These are phyloP conservation scores for Penicillium sp. DNA, from an alignment of 2,329 filamentous ascomycete species.

Conservation along the genomic window DNA sequence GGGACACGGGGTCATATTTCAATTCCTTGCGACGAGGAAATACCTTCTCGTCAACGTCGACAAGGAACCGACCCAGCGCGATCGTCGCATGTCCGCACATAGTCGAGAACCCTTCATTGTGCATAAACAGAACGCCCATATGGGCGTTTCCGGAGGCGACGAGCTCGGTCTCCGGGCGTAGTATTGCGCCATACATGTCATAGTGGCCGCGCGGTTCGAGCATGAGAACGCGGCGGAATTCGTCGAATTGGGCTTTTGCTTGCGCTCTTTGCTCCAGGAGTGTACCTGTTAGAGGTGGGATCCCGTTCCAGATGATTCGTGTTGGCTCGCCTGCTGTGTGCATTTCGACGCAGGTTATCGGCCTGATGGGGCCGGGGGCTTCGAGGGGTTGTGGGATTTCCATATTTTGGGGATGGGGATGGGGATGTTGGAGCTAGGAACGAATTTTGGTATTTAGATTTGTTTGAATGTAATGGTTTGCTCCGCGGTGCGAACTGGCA, in stretches of 20 bases:
- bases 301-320: conserved; percentile 47
- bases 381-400: conserved; percentile 6
- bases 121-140: conserved; percentile 51
- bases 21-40: conserved; percentile 42
- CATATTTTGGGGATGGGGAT: not conserved
- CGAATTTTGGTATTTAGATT: not conserved
- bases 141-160: conserved; percentile 44
- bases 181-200: conserved; percentile 55
- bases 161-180: conserved; percentile 46
- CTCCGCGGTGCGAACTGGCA: not conserved
- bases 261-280: conserved; percentile 45
- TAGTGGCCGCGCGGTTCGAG: conserved; percentile 52
- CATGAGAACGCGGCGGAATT: conserved; percentile 46
- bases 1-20: conserved; percentile 24
- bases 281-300: conserved; percentile 41
- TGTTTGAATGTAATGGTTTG: not conserved
- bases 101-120: conserved; percentile 51
- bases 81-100: conserved; percentile 57
- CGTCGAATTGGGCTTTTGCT: conserved; percentile 40
- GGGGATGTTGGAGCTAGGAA: not conserved
- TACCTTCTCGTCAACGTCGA: conserved; percentile 44
- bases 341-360: conserved; percentile 43
- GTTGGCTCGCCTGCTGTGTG: conserved; percentile 54
- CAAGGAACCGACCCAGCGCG: conserved; percentile 48
- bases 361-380: conserved; percentile 1